Conservation (phyloP, 2,329 filamentous ascomycete genomes). For the Xylariaceae sp. region DNA sequence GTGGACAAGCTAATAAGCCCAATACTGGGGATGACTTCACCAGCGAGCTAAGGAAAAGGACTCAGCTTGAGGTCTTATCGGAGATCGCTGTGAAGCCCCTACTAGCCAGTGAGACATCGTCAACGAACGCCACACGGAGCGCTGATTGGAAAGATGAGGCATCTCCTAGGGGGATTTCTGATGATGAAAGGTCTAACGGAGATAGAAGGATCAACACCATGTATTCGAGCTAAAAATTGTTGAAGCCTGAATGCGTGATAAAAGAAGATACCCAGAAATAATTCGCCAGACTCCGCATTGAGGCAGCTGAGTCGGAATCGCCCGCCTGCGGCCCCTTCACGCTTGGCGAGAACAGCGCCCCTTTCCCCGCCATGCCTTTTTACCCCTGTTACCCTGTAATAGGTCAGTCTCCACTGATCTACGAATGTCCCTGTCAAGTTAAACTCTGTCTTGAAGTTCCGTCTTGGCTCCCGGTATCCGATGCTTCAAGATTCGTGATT, state of each 20-base stretch:
- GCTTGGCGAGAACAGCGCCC: not conserved
- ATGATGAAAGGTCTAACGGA: not conserved
- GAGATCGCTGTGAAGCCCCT: too few relatives aligned
- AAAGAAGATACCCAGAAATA: constrained; percentile 3
- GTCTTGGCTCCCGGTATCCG: constrained; percentile 21
- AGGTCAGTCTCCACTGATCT: too few relatives aligned
- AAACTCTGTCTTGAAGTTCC: constrained; percentile 16
- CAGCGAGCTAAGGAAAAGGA: too few relatives aligned
- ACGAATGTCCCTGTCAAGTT: constrained; percentile 11
- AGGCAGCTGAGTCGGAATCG: constrained; percentile 20
- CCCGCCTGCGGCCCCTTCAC: constrained; percentile 17
- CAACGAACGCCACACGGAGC: not conserved
- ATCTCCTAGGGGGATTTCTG: not conserved
- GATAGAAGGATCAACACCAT: not conserved
- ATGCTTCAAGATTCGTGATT: not conserved
- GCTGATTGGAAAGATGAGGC: constrained; percentile 8
- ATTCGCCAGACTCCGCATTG: constrained; percentile 27
- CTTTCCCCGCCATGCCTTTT: not conserved
- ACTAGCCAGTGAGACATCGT: too few relatives aligned
- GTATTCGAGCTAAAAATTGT: constrained; percentile 17
- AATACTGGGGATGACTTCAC: too few relatives aligned
- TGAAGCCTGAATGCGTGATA: not conserved
- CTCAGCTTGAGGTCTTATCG: too few relatives aligned
- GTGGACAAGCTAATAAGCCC: too few relatives aligned
- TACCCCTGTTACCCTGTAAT: not conserved